Conservation (phyloP, 805 yeast species). For the Sungouiozyma intestinalis region DNA sequence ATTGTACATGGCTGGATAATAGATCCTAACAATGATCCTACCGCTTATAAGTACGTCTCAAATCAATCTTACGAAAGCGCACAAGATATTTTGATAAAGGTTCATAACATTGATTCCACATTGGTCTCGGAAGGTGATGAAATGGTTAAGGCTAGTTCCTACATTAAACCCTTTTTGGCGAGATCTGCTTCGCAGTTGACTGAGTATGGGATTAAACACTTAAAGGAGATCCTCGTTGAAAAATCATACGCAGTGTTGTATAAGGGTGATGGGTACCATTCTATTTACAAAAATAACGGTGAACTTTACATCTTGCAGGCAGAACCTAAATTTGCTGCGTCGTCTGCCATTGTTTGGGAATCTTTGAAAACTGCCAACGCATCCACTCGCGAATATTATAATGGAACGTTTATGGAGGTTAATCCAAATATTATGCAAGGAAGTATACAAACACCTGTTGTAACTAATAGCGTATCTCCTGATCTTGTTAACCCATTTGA, state of each 20-base stretch:
- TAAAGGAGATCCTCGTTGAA: slow-evolving; percentile 36
- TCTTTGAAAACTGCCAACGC: slow-evolving; percentile 60
- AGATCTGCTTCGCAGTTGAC: slow-evolving; percentile 71
- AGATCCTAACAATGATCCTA: slow-evolving; percentile 31
- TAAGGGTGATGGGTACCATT: slow-evolving; percentile 82
- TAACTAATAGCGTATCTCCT: slow-evolving; percentile 2
- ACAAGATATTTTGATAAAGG: slow-evolving; percentile 45
- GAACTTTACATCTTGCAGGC: slow-evolving; percentile 59
- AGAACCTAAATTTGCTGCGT: slow-evolving; percentile 50
- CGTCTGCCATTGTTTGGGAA: slow-evolving; percentile 68
- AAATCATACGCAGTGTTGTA: slow-evolving; percentile 63
- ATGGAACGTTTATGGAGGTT: slow-evolving; percentile 51
- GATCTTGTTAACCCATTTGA: slow-evolving; percentile 15
- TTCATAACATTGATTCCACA: slow-evolving; percentile 28
- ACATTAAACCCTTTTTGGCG: slow-evolving; percentile 41
- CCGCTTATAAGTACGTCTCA: slow-evolving; percentile 29
- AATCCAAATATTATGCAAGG: slow-evolving; percentile 5
- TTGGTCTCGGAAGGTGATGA: slow-evolving; percentile 19
- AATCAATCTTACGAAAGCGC: slow-evolving; percentile 47
- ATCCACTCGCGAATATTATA: slow-evolving; percentile 53
- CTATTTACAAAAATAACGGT: slow-evolving; percentile 43
- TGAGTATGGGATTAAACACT: slow-evolving; percentile 43
- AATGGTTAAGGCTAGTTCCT: slow-evolving; percentile 27
- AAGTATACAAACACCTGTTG: slow-evolving; percentile 1
- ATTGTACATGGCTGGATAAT: slow-evolving; percentile 81